Evolutionary conservation across 2,329 filamentous ascomycete species (phyloP).

Genomic region (Colletotrichum sp.): DNA sequence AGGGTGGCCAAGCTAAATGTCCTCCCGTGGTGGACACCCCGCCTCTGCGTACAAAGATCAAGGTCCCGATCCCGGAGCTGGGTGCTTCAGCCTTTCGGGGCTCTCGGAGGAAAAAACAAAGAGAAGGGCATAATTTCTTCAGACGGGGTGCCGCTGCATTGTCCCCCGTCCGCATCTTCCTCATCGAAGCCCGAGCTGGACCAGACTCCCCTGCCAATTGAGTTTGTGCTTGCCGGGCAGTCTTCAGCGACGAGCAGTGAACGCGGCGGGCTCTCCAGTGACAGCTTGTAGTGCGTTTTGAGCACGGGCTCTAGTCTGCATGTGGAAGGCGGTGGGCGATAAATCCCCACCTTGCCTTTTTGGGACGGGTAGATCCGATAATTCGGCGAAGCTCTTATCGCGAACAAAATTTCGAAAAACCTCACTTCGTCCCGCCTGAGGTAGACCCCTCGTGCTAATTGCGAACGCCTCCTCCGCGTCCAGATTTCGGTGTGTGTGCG

Average conservation of each 20-base stretch:
- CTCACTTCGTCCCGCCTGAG: not conserved
- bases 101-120: not conserved
- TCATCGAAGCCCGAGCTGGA: not conserved
- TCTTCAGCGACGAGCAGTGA: not conserved
- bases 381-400: conserved; percentile 21
- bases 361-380: conserved; percentile 14
- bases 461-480: not conserved
- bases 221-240: not conserved
- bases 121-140: not conserved
- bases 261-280: not conserved
- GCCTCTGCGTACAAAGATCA: not conserved
- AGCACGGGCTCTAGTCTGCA: not conserved
- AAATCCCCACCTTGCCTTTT: not conserved
- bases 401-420: conserved; percentile 20
- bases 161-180: not conserved
- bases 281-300: not conserved
- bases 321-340: not conserved
- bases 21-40: not conserved
- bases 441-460: not conserved
- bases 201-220: not conserved
- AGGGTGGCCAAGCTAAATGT: not conserved
- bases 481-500: not conserved
- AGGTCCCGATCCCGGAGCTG: not conserved
- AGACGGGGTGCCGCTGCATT: not conserved
- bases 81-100: not conserved